Percentiles rank a stretch among this genome's conserved stretches.
Conservation (phyloP, 2,329 filamentous ascomycete species). For the Colletotrichum melonis region DNA sequence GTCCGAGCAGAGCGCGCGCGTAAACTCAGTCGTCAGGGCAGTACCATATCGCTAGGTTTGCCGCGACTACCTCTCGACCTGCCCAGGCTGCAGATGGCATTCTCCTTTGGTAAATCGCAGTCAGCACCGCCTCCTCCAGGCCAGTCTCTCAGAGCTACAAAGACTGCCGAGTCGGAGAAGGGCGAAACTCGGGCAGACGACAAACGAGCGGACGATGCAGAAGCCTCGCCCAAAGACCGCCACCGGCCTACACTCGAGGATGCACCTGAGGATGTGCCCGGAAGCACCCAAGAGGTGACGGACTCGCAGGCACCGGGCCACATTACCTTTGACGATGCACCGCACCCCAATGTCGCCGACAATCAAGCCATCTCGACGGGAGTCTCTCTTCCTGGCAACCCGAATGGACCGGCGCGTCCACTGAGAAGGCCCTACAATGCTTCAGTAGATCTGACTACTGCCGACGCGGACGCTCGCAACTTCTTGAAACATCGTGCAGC, state of each 20-base stretch:
- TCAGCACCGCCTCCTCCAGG: not conserved
- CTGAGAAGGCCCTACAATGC: slow-evolving; percentile 28
- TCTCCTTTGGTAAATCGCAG: not conserved
- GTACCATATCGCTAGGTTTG: slow-evolving; percentile 42
- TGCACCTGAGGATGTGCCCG: not conserved
- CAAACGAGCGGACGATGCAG: not conserved
- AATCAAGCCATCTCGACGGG: not conserved
- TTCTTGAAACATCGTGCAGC: slow-evolving; percentile 52
- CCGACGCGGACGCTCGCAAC: slow-evolving; percentile 6
- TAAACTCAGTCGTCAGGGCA: slow-evolving; percentile 39
- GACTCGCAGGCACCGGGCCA: not conserved
- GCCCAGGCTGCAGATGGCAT: slow-evolving; percentile 35
- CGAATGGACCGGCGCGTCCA: not conserved
- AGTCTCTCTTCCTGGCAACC: not conserved
- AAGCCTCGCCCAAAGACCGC: not conserved
- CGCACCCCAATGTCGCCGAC: not conserved
- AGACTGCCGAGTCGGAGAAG: not conserved
- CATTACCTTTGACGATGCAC: not conserved
- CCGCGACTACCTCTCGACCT: slow-evolving; percentile 35
- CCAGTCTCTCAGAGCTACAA: not conserved
- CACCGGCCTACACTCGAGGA: not conserved
- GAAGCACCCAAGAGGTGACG: not conserved
- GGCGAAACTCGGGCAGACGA: not conserved
- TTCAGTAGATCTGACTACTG: slow-evolving; percentile 49
- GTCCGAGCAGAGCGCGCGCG: slow-evolving; percentile 53